Percentiles rank a stretch among this genome's conserved stretches.
phyloP scores from a whole-genome alignment of 2,329 filamentous ascomycete genomes.

The Allantophomopsis cytisporea region DNA sequence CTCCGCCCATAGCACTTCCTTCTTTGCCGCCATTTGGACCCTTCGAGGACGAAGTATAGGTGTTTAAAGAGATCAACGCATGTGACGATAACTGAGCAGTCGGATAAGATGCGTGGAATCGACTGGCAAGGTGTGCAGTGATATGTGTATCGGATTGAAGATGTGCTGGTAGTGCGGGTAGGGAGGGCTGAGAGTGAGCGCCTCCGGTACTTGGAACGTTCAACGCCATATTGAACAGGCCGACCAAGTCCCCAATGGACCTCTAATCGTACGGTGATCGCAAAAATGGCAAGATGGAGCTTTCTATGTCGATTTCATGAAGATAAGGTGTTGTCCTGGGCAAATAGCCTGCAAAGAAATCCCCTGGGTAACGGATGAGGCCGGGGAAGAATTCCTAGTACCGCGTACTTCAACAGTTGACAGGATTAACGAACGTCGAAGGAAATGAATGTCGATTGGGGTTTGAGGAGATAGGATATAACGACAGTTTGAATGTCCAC shows the following conservation, averaged over 20 bases:
- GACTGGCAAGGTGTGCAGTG: conserved; percentile 71
- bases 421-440: too few species aligned
- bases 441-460: too few species aligned
- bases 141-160: conserved; percentile 66
- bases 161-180: conserved; percentile 79
- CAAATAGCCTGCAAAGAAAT: too few species aligned
- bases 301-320: too few species aligned
- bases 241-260: not conserved
- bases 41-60: conserved; percentile 78
- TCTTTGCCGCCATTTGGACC: conserved; percentile 84
- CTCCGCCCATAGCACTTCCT: conserved; percentile 82
- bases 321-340: too few species aligned
- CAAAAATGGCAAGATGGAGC: too few species aligned
- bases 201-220: conserved; percentile 29
- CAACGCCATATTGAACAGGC: conserved; percentile 39
- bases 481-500: too few species aligned
- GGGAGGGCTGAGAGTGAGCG: conserved; percentile 68
- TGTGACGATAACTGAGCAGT: conserved; percentile 85
- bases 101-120: conserved; percentile 83
- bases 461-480: too few species aligned
- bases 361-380: too few species aligned
- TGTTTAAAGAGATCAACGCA: conserved; percentile 85
- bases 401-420: too few species aligned
- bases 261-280: too few species aligned
- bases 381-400: too few species aligned